Evolutionary conservation across 148 eudicot genomes (phyloP).

Genomic region (Heliamphora exappendiculata): DNA sequence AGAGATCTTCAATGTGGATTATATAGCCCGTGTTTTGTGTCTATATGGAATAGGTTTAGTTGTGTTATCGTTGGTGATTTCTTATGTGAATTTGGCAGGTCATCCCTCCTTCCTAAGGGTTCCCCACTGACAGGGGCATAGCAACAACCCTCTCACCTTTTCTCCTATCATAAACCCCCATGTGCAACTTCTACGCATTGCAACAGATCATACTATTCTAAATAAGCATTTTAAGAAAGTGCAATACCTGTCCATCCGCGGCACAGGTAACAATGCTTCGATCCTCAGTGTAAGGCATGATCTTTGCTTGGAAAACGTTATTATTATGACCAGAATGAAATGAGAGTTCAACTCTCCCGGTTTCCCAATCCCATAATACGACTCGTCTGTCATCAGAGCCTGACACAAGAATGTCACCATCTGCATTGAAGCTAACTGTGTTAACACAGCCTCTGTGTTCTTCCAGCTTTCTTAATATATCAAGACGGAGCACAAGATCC

Average conservation of each 20-base stretch:
- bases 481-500: slow-evolving; percentile 80
- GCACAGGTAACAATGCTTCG: slow-evolving; percentile 86
- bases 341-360: slow-evolving; percentile 51
- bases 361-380: slow-evolving; percentile 86
- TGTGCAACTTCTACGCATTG: background rate
- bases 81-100: background rate
- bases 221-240: slow-evolving; percentile 4
- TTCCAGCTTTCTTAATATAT: slow-evolving; percentile 53
- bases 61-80: background rate
- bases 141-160: background rate
- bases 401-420: slow-evolving; percentile 72
- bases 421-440: slow-evolving; percentile 75
- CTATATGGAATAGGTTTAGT: background rate
- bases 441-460: slow-evolving; percentile 91
- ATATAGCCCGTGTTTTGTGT: background rate
- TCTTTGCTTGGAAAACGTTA: slow-evolving; percentile 87
- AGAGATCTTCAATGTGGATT: background rate
- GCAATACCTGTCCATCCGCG: slow-evolving; percentile 88
- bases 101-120: background rate
- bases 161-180: background rate
- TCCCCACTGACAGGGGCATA: background rate
- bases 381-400: slow-evolving; percentile 88
- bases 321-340: slow-evolving; percentile 68
- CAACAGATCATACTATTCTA: background rate
- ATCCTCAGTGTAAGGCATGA: slow-evolving; percentile 79